phyloP scores from a whole-genome alignment of 2,329 filamentous ascomycete species.

The Colletotrichum salicis region DNA sequence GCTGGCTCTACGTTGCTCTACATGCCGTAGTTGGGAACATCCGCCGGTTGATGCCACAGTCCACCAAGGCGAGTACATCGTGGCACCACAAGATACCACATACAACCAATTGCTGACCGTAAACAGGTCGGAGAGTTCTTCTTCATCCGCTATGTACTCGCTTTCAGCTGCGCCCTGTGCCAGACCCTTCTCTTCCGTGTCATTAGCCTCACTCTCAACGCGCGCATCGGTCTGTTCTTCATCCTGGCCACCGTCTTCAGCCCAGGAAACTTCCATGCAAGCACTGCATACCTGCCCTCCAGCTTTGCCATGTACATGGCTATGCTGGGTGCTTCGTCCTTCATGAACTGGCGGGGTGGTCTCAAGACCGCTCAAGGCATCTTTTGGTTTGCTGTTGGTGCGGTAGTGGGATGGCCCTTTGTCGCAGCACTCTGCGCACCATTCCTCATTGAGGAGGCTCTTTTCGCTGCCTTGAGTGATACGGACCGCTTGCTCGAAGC shows the following conservation, averaged over 20 bases:
- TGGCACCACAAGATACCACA: too few species aligned
- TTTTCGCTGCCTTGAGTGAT: constrained; percentile 66
- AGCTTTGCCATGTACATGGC: constrained; percentile 97
- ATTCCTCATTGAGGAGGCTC: constrained; percentile 80
- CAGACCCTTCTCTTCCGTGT: constrained; percentile 85
- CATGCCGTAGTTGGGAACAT: constrained; percentile 80
- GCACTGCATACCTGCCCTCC: constrained; percentile 86
- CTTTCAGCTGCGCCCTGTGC: constrained; percentile 79
- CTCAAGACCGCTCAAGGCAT: constrained; percentile 85
- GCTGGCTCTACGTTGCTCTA: constrained; percentile 88
- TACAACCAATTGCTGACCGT: neutral
- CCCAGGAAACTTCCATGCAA: constrained; percentile 93
- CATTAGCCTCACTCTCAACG: constrained; percentile 80
- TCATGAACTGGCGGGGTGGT: constrained; percentile 88
- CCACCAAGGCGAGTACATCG: constrained; percentile 61
- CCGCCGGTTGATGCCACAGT: constrained; percentile 70
- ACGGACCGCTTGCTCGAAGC: constrained; percentile 69
- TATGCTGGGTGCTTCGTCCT: constrained; percentile 86
- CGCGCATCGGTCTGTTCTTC: constrained; percentile 86
- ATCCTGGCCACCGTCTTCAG: constrained; percentile 80
- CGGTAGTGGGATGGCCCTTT: constrained; percentile 94
- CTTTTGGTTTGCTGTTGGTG: constrained; percentile 89
- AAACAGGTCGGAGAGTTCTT: constrained; percentile 80
- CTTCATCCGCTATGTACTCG: constrained; percentile 80
- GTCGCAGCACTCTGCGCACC: constrained; percentile 83